These are phyloP conservation scores for Pestalotiopsis sp. DNA, from an alignment of 2,329 filamentous ascomycete species.

Conservation along the genomic window DNA sequence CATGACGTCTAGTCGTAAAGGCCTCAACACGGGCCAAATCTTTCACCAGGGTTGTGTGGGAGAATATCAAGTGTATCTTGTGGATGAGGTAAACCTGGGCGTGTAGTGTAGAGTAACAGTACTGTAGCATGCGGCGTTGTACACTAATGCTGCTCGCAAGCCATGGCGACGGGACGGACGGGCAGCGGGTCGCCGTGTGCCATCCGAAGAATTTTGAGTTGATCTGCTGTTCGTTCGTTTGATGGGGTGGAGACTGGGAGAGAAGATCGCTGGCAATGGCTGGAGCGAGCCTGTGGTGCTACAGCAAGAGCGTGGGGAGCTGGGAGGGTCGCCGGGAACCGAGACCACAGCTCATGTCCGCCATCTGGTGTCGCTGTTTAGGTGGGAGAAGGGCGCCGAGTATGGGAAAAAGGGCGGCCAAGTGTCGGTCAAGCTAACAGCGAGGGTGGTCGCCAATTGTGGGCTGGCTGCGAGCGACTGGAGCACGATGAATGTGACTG, in stretches of 20 bases:
- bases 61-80: too few relatives aligned
- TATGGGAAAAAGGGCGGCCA: not conserved
- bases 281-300: not conserved
- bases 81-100: too few relatives aligned
- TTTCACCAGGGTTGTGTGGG: too few relatives aligned
- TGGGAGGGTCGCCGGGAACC: not conserved
- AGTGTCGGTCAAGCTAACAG: not conserved
- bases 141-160: not conserved
- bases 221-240: not conserved
- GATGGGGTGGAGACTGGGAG: not conserved
- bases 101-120: too few relatives aligned
- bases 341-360: not conserved
- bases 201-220: not conserved
- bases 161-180: not conserved
- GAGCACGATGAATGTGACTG: not conserved
- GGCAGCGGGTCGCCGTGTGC: not conserved
- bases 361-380: not conserved
- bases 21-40: too few relatives aligned
- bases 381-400: not conserved
- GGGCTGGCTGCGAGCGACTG: not conserved
- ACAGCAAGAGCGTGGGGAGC: not conserved
- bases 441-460: not conserved
- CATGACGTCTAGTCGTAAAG: too few relatives aligned
- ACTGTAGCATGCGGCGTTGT: not conserved
- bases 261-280: not conserved